A percentile compares a stretch with the other conserved stretches of the same genome.
Evolutionary conservation across 129 eudicot genomes (phyloP).

Genomic region (Tanacetum coccineum): DNA sequence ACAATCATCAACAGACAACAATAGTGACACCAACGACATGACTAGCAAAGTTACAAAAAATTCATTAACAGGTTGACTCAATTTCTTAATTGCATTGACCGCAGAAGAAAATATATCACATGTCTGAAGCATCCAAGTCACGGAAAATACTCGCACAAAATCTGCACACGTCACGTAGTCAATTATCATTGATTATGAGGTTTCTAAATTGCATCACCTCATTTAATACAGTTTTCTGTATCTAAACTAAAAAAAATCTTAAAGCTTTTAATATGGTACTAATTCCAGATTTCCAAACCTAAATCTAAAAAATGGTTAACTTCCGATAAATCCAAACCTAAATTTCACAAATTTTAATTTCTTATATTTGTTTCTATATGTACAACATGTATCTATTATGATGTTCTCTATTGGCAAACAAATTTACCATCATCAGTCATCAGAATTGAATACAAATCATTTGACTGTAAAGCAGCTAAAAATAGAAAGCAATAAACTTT

Average conservation of each 20-base stretch:
- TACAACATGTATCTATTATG: neutral
- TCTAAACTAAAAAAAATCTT: neutral
- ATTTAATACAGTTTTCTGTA: conserved; percentile 5
- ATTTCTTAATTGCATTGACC: neutral
- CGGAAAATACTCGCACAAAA: too few relatives aligned
- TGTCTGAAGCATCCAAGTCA: too few relatives aligned
- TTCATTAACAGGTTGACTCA: neutral
- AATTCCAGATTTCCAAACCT: neutral
- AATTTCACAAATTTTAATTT: neutral
- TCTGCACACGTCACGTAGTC: too few relatives aligned
- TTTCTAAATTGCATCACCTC: conserved; percentile 14
- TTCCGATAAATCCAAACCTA: neutral
- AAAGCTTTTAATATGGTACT: conserved; percentile 11
- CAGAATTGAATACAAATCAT: conserved; percentile 1
- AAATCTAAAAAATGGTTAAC: too few relatives aligned
- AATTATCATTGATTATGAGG: neutral
- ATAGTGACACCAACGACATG: neutral
- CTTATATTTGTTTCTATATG: neutral
- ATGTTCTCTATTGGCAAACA: neutral
- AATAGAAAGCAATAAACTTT: conserved; percentile 5
- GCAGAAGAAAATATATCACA: too few relatives aligned
- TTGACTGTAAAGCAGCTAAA: conserved; percentile 2
- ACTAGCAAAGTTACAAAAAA: neutral
- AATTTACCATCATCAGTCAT: neutral
- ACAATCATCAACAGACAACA: neutral